Percentiles rank a stretch among this genome's conserved stretches.
Evolutionary conservation across 169 alveolate genomes (phyloP).

Genomic region (Cystoisospora suis): DNA sequence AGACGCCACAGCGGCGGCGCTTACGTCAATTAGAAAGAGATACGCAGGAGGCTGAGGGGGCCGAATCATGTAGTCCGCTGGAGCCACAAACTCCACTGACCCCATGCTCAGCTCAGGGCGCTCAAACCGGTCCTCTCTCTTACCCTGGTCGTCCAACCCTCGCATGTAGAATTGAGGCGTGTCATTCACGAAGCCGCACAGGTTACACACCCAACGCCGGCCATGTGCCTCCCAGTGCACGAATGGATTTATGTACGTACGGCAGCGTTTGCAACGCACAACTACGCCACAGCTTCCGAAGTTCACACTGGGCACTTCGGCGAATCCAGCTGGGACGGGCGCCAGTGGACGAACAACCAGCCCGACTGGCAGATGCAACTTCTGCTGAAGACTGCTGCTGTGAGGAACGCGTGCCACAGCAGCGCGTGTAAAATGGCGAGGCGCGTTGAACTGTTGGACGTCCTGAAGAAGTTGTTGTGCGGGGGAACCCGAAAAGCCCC

Average conservation of each 20-base stretch:
- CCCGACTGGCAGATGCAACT: constrained; percentile 63
- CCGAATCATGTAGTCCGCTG: constrained; percentile 95
- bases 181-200: constrained; percentile 93
- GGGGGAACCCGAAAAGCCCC: neutral
- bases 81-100: constrained; percentile 94
- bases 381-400: constrained; percentile 43
- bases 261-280: constrained; percentile 70
- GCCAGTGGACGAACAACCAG: constrained; percentile 72
- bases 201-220: constrained; percentile 95
- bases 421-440: constrained; percentile 48
- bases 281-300: constrained; percentile 36
- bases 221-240: constrained; percentile 93
- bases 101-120: constrained; percentile 92
- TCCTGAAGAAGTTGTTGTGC: constrained; percentile 66
- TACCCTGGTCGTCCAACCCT: constrained; percentile 77
- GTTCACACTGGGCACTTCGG: constrained; percentile 62
- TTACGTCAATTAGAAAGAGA: constrained; percentile 77
- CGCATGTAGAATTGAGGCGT: constrained; percentile 74
- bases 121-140: constrained; percentile 84
- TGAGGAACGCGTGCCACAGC: constrained; percentile 53
- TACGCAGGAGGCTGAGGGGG: constrained; percentile 97
- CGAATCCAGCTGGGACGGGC: constrained; percentile 58
- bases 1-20: constrained; percentile 69
- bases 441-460: constrained; percentile 53
- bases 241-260: constrained; percentile 94